Evolutionary conservation across 1,139 yeast genomes (phyloP), one percentile per base, ranked within the genome.

Genomic region (Taiozyma onychis): DNA sequence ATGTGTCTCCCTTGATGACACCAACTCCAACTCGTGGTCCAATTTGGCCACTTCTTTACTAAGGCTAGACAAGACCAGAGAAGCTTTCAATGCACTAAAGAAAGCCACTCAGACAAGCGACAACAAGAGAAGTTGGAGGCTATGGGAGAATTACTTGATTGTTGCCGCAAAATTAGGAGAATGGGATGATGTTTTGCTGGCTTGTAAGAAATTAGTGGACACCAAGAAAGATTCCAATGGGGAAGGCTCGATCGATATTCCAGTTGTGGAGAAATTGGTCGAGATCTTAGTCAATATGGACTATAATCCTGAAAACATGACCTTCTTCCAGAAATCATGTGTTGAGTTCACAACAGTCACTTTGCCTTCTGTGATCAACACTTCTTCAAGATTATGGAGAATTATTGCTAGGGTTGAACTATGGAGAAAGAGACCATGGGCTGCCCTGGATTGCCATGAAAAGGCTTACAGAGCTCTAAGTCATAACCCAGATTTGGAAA

Each of bases 381-480:
- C 84, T 14, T 83, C 85, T 47, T 78, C 93, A 0, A 76, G 89
- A 61, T 73, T 88, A 49, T 93, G 97, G 97, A 80, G 89, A 64
- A 68, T 88, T 13, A 85, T 89, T 16, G 88, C 96, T 4, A 78
- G 80, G 58, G 96, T 90, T 11, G 91, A 90, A 62, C 65, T 88
- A 26, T 93, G 99, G 98, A 79, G 95, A 60, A 75, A 77, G 48
- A 80, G 78, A 57, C 97, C 97, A 21, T 89, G 97, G 96, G 78
- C 80, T 4, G 88, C 97, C 0, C 73, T 95, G 51, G 95, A 86
- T 39, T 83, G 90, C 59, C 85, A 86, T 57, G 97, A 90, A 61
- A 88, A 86, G 66, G 97, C 96, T 0, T 89, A 80, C 65, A 77
- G 97, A 57, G 86, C 93, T 0, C 67, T 80, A 27, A 70, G 83